Conservation (phyloP, 2,329 filamentous ascomycete species). For the Aspergillus sojae region DNA sequence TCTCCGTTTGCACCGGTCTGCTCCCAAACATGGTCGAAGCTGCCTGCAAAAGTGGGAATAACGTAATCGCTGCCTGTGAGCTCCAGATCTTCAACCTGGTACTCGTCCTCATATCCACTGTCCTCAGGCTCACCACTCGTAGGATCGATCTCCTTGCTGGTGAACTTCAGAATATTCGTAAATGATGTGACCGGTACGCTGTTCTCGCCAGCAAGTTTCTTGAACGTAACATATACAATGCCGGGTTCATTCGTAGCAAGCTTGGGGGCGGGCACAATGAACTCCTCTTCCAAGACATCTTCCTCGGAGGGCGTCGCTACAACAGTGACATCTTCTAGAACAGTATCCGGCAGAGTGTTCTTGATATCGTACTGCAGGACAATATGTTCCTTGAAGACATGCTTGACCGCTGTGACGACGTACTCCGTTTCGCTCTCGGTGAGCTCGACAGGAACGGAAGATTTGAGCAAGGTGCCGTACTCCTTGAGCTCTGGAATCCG, state of each 20-base stretch:
- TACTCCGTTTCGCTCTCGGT: conserved; percentile 98
- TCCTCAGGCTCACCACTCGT: conserved; percentile 92
- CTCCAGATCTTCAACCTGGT: conserved; percentile 92
- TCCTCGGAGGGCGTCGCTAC: conserved; percentile 78
- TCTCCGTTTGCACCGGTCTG: conserved; percentile 87
- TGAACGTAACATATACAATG: conserved; percentile 93
- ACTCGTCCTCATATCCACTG: conserved; percentile 92
- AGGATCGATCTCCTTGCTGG: conserved; percentile 96
- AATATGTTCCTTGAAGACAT: conserved; percentile 96
- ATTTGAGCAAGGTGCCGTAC: conserved; percentile 91
- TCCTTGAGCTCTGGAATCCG: conserved; percentile 88
- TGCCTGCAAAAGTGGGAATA: conserved; percentile 87
- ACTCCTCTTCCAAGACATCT: conserved; percentile 77
- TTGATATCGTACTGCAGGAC: conserved; percentile 97
- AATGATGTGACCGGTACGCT: conserved; percentile 81
- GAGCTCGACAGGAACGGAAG: conserved; percentile 79
- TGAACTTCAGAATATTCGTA: conserved; percentile 93
- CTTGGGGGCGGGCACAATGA: conserved; percentile 86
- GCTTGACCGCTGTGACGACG: conserved; percentile 89
- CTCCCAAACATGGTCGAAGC: conserved; percentile 95
- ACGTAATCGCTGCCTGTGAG: conserved; percentile 92
- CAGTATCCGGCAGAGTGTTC: conserved; percentile 89
- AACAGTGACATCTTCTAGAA: conserved; percentile 86
- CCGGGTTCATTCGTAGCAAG: conserved; percentile 84
- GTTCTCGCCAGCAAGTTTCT: conserved; percentile 73